phyloP scores from a whole-genome alignment of 768 basidiomycete genomes.

The Tephrocybe sp. region DNA sequence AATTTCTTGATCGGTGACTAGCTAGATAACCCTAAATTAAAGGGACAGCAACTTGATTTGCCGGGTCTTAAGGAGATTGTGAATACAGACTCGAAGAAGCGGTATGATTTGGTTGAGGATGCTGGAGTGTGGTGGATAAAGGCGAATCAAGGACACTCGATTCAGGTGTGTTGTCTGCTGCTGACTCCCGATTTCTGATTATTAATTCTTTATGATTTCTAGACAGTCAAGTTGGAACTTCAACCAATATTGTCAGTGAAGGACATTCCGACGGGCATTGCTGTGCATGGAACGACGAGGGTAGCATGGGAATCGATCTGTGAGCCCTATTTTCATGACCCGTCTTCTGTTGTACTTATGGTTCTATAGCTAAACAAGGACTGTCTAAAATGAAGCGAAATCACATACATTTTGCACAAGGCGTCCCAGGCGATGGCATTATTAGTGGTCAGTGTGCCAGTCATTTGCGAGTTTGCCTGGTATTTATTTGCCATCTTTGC shows the following conservation, averaged over 20 bases:
- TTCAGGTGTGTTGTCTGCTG: conserved; percentile 50
- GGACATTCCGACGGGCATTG: conserved; percentile 67
- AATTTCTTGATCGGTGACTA: conserved; percentile 24
- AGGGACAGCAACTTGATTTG: conserved; percentile 48
- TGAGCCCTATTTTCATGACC: conserved; percentile 27
- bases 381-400: conserved; percentile 85
- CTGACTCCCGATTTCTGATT: background rate
- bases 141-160: conserved; percentile 88
- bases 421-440: conserved; percentile 59
- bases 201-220: background rate
- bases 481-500: background rate
- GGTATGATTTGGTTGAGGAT: conserved; percentile 61
- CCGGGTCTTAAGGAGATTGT: conserved; percentile 60
- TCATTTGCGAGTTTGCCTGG: background rate
- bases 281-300: conserved; percentile 78
- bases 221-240: conserved; percentile 72
- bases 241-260: conserved; percentile 50
- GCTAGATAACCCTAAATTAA: conserved; percentile 70
- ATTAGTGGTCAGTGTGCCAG: conserved; percentile 61
- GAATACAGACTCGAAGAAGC: conserved; percentile 59
- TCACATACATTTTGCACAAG: conserved; percentile 91
- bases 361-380: conserved; percentile 55
- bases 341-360: background rate
- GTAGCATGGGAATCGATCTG: conserved; percentile 72
- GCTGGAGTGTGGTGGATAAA: conserved; percentile 77